Conservation (phyloP, 495 filamentous ascomycete genomes). For the Apodospora peruviana region DNA sequence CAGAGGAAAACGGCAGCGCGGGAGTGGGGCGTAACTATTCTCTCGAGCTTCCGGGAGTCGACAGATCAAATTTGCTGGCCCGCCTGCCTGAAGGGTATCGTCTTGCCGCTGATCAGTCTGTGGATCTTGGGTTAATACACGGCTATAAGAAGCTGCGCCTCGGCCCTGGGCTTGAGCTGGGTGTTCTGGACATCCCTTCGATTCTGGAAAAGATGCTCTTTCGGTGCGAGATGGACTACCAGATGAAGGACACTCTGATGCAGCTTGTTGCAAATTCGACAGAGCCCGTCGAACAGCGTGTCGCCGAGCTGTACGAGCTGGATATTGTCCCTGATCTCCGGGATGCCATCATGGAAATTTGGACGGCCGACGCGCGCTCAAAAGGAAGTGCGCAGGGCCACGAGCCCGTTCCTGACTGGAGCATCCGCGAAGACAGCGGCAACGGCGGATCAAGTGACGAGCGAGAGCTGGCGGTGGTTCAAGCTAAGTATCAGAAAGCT, state of each 20-base stretch:
- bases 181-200: constrained; percentile 20
- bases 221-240: constrained; percentile 37
- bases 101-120: no score
- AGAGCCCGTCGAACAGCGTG: constrained; percentile 16
- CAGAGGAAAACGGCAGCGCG: constrained; percentile 14
- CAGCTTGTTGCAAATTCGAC: constrained; percentile 19
- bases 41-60: no score
- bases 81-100: no score
- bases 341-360: constrained; percentile 38
- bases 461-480: no score
- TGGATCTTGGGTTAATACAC: no score
- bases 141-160: constrained; percentile 10
- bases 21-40: no score
- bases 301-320: constrained; percentile 28
- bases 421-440: no score
- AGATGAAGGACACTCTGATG: constrained; percentile 37
- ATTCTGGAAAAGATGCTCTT: constrained; percentile 29
- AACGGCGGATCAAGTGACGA: no score
- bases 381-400: constrained; percentile 9
- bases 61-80: no score
- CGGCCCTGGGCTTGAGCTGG: constrained; percentile 28
- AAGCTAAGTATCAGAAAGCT: no score
- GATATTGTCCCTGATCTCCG: constrained; percentile 28
- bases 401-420: constrained; percentile 13
- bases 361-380: constrained; percentile 33